These are phyloP conservation scores for Pyricularia pennisetigena DNA, from an alignment of 2,329 filamentous ascomycete species.

Conservation along the genomic window DNA sequence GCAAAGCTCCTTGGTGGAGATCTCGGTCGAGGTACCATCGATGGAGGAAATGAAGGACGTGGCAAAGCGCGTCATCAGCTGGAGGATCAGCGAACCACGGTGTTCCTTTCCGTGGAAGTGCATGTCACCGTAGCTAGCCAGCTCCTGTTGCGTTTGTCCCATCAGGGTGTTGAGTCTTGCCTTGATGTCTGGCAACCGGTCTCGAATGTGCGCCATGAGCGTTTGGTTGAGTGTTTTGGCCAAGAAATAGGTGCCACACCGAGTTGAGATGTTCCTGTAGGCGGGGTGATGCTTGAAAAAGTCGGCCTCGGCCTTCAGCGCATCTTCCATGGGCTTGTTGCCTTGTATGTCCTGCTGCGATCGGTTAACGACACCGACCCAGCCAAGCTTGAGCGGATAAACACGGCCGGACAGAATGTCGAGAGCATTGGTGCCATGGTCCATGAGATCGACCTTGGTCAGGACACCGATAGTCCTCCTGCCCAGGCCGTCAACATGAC, in stretches of 20 bases:
- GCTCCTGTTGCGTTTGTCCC: constrained; percentile 98
- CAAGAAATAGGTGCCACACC: constrained; percentile 88
- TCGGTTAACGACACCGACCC: constrained; percentile 95
- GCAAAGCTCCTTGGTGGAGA: constrained; percentile 95
- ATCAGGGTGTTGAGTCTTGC: constrained; percentile 94
- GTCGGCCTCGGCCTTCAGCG: constrained; percentile 78
- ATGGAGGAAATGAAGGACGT: constrained; percentile 98
- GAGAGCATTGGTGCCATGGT: constrained; percentile 95
- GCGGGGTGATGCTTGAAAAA: constrained; percentile 97
- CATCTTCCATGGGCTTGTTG: constrained; percentile 89
- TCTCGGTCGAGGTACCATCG: constrained; percentile 95
- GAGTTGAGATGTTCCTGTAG: constrained; percentile 88
- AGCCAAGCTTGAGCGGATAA: constrained; percentile 92
- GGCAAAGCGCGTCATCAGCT: constrained; percentile 96
- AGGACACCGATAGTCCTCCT: constrained; percentile 97
- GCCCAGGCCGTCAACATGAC: constrained; percentile 94
- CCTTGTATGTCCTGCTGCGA: constrained; percentile 97
- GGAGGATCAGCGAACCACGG: constrained; percentile 84
- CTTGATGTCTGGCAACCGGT: constrained; percentile 95
- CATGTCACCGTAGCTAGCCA: constrained; percentile 96
- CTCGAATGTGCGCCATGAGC: constrained; percentile 91
- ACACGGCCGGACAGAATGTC: constrained; percentile 96
- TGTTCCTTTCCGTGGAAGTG: constrained; percentile 97
- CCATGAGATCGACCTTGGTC: constrained; percentile 98
- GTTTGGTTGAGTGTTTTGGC: constrained; percentile 93